Conservation (phyloP, 495 filamentous ascomycete genomes). For the Daldinia decipiens region DNA sequence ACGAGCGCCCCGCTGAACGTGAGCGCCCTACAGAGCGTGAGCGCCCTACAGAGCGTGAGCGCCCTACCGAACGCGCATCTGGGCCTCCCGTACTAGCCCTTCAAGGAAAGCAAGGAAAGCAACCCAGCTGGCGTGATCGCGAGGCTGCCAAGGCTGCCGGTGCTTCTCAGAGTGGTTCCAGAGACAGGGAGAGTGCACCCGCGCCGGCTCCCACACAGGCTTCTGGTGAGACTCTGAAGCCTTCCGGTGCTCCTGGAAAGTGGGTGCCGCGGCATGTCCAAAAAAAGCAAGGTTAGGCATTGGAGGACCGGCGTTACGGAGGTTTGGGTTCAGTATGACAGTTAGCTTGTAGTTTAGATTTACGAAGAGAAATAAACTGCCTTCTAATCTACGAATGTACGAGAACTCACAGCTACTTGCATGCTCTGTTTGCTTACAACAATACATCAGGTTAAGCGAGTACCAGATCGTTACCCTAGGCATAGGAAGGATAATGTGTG, state of each 20-base stretch:
- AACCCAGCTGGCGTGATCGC: slow-evolving; percentile 85
- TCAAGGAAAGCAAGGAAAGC: slow-evolving; percentile 65
- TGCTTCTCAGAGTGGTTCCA: slow-evolving; percentile 13
- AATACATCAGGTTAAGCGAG: neutral
- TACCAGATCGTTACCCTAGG: neutral
- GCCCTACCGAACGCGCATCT: slow-evolving; percentile 31
- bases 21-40: neutral
- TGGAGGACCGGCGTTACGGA: slow-evolving; percentile 46
- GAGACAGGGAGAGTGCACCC: slow-evolving; percentile 37
- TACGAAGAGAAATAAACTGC: slow-evolving; percentile 44
- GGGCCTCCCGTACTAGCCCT: slow-evolving; percentile 76
- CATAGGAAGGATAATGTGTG: neutral
- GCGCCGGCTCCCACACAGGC: slow-evolving; percentile 45
- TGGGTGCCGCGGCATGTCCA: slow-evolving; percentile 53
- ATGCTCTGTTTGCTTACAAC: neutral
- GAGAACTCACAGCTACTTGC: neutral
- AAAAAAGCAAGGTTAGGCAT: slow-evolving; percentile 48
- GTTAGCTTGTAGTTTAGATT: slow-evolving; percentile 45
- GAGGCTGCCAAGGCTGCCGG: slow-evolving; percentile 67
- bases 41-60: slow-evolving; percentile 32
- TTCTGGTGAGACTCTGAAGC: slow-evolving; percentile 51
- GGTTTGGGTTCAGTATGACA: slow-evolving; percentile 44
- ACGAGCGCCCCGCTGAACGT: slow-evolving; percentile 54
- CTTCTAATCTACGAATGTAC: slow-evolving; percentile 28
- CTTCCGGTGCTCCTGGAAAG: slow-evolving; percentile 57